These are phyloP conservation scores for Candida sojae DNA, from an alignment of 1,139 yeast genomes.

Conservation along the genomic window DNA sequence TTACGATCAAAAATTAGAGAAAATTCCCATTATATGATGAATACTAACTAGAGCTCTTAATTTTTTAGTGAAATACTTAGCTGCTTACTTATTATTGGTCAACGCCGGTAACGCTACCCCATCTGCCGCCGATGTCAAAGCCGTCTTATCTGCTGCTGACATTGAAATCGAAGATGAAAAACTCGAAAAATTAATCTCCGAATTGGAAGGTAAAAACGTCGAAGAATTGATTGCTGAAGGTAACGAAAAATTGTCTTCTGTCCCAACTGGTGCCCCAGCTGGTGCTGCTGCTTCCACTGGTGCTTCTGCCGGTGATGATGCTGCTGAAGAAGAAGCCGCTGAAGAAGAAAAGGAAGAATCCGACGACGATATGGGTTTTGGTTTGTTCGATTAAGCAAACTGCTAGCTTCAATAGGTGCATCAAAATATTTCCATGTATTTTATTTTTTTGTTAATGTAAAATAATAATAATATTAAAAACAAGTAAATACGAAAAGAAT, in stretches of 20 bases:
- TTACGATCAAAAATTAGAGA: neutral
- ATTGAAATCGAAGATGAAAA: constrained; percentile 93
- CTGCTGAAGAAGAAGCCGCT: constrained; percentile 68
- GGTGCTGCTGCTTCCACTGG: constrained; percentile 71
- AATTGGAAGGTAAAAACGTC: constrained; percentile 92
- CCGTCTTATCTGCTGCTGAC: constrained; percentile 90
- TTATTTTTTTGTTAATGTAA: constrained; percentile 1
- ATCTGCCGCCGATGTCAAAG: constrained; percentile 88
- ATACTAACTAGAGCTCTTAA: constrained; percentile 9
- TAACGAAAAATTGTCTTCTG: constrained; percentile 91
- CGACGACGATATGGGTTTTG: constrained; percentile 54
- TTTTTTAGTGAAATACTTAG: constrained; percentile 57
- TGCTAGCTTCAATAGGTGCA: neutral
- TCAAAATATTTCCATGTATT: constrained; percentile 1
- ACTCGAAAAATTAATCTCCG: constrained; percentile 79
- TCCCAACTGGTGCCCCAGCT: constrained; percentile 97
- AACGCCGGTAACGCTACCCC: constrained; percentile 77
- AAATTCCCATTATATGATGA: neutral
- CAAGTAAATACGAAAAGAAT: no score
- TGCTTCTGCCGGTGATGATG: constrained; percentile 68
- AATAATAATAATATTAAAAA: neutral
- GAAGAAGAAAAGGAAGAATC: constrained; percentile 63
- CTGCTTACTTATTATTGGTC: constrained; percentile 68
- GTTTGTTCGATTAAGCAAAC: constrained; percentile 50
- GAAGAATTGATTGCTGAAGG: constrained; percentile 96